These are phyloP conservation scores for Botrytis elliptica DNA, from an alignment of 2,329 filamentous ascomycete species.

Conservation along the genomic window DNA sequence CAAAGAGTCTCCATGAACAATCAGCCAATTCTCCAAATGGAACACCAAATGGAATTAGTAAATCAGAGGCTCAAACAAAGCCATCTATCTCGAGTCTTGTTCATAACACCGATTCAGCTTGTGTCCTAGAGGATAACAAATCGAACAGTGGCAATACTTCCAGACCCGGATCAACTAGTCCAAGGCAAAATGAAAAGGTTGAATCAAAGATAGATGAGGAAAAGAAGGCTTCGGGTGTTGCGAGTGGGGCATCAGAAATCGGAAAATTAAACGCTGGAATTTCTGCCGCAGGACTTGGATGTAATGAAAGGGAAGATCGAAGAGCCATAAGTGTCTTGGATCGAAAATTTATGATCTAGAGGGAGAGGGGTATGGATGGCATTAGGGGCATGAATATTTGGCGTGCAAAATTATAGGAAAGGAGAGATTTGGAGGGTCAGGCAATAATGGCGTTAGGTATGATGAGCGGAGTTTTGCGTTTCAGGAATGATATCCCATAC, in stretches of 20 bases:
- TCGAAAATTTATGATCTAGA: conserved; percentile 48
- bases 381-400: background rate
- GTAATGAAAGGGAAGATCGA: conserved; percentile 58
- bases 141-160: conserved; percentile 36
- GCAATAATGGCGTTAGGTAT: conserved; percentile 4
- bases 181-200: conserved; percentile 28
- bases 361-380: background rate
- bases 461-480: conserved; percentile 14
- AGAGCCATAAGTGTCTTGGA: conserved; percentile 66
- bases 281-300: background rate
- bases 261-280: conserved; percentile 48
- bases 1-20: conserved; percentile 21
- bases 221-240: background rate
- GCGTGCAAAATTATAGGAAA: conserved; percentile 15
- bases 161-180: conserved; percentile 34
- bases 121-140: conserved; percentile 36
- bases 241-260: conserved; percentile 43
- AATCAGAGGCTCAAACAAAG: conserved; percentile 36
- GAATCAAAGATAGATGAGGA: conserved; percentile 42
- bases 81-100: conserved; percentile 38
- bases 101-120: conserved; percentile 35
- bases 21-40: conserved; percentile 24
- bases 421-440: background rate
- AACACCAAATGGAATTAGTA: conserved; percentile 22
- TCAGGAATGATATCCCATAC: conserved; percentile 20